phyloP scores from a whole-genome alignment of 1,284 basidiomycete genomes.

The Boletus sp. region DNA sequence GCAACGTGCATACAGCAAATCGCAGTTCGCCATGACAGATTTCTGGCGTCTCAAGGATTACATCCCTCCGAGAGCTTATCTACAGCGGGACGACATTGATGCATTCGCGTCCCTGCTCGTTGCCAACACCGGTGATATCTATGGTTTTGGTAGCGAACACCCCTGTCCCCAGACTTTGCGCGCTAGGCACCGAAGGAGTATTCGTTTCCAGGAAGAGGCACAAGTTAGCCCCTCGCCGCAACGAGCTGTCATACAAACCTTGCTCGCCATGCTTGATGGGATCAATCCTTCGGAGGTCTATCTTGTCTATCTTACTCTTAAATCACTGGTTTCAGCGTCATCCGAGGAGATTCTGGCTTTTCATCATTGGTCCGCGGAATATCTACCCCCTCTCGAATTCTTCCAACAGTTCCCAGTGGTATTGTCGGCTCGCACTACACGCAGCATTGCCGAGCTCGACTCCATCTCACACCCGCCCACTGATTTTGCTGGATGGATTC shows the following conservation, averaged over 20 bases:
- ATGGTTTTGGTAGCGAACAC: slow-evolving; percentile 54
- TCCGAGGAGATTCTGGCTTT: slow-evolving; percentile 34
- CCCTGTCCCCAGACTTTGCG: slow-evolving; percentile 38
- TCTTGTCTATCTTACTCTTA: slow-evolving; percentile 61
- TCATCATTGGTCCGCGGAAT: slow-evolving; percentile 40
- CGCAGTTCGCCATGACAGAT: slow-evolving; percentile 52
- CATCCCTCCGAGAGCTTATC: slow-evolving; percentile 50
- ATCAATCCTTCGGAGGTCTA: slow-evolving; percentile 47
- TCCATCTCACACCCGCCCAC: slow-evolving; percentile 38
- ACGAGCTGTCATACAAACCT: slow-evolving; percentile 48
- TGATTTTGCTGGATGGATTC: slow-evolving; percentile 66
- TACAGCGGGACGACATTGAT: slow-evolving; percentile 62
- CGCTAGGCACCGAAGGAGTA: slow-evolving; percentile 37
- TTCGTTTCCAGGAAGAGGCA: slow-evolving; percentile 19
- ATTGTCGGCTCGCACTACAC: slow-evolving; percentile 27
- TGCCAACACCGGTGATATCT: slow-evolving; percentile 53
- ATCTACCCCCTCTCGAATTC: slow-evolving; percentile 48
- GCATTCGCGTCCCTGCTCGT: slow-evolving; percentile 74
- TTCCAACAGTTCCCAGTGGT: slow-evolving; percentile 45
- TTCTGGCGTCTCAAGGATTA: slow-evolving; percentile 83
- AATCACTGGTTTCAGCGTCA: slow-evolving; percentile 48
- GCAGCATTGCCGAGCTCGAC: slow-evolving; percentile 39
- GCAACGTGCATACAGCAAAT: slow-evolving; percentile 36
- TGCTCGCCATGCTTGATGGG: slow-evolving; percentile 58
- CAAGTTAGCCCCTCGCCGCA: slow-evolving; percentile 34